These are phyloP conservation scores for Mycosphaerella arachidis DNA, from an alignment of 2,329 filamentous ascomycete genomes.

Conservation along the genomic window DNA sequence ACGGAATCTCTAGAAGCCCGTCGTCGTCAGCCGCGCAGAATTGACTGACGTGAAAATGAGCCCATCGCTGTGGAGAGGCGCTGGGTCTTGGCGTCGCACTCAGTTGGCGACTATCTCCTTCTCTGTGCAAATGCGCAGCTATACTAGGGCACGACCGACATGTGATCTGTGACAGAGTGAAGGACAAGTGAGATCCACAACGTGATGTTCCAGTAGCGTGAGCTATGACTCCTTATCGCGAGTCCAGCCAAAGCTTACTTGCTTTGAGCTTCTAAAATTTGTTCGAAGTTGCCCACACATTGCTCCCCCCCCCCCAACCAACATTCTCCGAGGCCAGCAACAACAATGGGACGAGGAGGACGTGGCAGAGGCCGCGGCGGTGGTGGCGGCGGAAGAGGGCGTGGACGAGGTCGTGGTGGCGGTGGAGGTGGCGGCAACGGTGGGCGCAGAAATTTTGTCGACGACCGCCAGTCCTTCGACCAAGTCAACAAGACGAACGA, in stretches of 20 bases:
- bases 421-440: slow-evolving; percentile 25
- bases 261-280: background rate
- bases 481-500: slow-evolving; percentile 75
- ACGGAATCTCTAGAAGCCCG: no score
- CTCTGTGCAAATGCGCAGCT: no score
- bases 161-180: background rate
- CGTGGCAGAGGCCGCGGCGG: slow-evolving; percentile 14
- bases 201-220: background rate
- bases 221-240: background rate
- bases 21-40: no score
- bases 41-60: no score
- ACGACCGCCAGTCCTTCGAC: slow-evolving; percentile 45
- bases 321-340: background rate
- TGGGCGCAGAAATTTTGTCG: slow-evolving; percentile 24
- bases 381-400: slow-evolving; percentile 20
- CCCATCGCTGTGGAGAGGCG: no score
- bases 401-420: slow-evolving; percentile 22
- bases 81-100: no score
- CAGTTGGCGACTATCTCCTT: no score
- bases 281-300: background rate
- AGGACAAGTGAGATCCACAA: background rate
- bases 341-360: slow-evolving; percentile 13
- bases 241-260: background rate
- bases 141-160: background rate
- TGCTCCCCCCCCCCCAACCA: background rate